Evolutionary conservation across 163 green algal species (phyloP).

Genomic region (Prototheca wickerhamii): DNA sequence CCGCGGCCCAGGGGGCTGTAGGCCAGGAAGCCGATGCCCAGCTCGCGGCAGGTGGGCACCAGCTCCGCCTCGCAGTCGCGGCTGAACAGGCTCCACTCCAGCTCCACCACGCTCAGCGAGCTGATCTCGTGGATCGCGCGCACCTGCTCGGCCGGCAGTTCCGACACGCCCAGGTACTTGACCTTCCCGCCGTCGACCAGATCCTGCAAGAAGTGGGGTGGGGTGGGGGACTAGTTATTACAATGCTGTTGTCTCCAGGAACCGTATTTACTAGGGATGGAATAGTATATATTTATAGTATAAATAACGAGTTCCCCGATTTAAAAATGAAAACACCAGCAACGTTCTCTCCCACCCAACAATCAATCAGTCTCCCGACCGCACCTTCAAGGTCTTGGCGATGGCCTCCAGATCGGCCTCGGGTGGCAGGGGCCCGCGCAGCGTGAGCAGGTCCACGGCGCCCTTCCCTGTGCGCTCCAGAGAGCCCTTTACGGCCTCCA

Average conservation of each 20-base stretch:
- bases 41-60: constrained; percentile 45
- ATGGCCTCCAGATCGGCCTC: constrained; percentile 28
- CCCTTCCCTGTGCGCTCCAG: constrained; percentile 32
- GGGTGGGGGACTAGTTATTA: no score
- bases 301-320: no score
- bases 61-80: constrained; percentile 48
- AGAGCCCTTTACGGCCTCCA: constrained; percentile 20
- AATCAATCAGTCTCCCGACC: not conserved
- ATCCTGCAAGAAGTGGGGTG: constrained; percentile 21
- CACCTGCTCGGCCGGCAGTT: constrained; percentile 40
- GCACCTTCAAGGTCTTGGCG: constrained; percentile 41
- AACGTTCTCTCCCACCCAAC: not conserved
- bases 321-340: not conserved
- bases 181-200: constrained; percentile 56
- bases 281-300: no score
- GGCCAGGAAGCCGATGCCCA: constrained; percentile 60
- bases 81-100: constrained; percentile 59
- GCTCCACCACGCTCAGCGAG: constrained; percentile 48
- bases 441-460: constrained; percentile 36
- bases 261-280: no score
- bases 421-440: constrained; percentile 22
- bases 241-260: no score
- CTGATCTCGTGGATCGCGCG: constrained; percentile 38
- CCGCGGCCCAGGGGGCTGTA: constrained; percentile 52
- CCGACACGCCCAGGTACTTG: constrained; percentile 49